Conservation (phyloP, 1,284 basidiomycete species). For the Takashimella koratensis region DNA sequence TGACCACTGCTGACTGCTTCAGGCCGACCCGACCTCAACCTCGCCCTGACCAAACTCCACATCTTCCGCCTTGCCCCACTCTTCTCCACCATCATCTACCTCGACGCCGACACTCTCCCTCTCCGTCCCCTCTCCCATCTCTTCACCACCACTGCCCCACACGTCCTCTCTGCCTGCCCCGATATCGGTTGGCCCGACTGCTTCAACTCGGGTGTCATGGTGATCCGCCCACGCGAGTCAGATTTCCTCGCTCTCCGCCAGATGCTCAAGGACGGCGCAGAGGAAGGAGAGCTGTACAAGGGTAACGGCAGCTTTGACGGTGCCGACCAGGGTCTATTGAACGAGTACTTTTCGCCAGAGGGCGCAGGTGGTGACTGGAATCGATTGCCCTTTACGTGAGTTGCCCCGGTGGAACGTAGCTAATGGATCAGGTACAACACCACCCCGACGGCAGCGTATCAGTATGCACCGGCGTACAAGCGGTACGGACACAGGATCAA, state of each 20-base stretch:
- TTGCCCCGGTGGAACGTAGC: too few relatives aligned
- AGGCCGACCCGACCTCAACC: constrained; percentile 89
- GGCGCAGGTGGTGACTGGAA: constrained; percentile 76
- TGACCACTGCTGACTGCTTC: constrained; percentile 8
- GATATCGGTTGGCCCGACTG: constrained; percentile 99
- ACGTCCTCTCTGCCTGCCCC: constrained; percentile 70
- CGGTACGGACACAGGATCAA: constrained; percentile 85
- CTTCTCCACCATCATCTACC: constrained; percentile 84
- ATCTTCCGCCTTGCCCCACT: constrained; percentile 78
- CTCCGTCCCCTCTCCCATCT: constrained; percentile 81
- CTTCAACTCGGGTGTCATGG: constrained; percentile 95
- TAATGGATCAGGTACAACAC: constrained; percentile 82
- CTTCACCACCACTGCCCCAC: constrained; percentile 58
- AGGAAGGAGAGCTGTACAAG: constrained; percentile 26
- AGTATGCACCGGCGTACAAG: constrained; percentile 94
- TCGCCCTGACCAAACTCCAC: constrained; percentile 92
- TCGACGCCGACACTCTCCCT: constrained; percentile 94
- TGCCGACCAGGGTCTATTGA: constrained; percentile 91
- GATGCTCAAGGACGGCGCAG: constrained; percentile 49
- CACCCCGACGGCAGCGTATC: constrained; percentile 95
- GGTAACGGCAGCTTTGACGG: constrained; percentile 89
- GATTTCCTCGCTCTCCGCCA: constrained; percentile 73
- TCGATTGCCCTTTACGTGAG: constrained; percentile 75
- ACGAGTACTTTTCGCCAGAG: constrained; percentile 70
- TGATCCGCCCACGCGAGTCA: constrained; percentile 71